A percentile compares a stretch with the other conserved stretches of the same genome.
Conservation (phyloP, 371 early-diverging fungal species). For the Cokeromyces recurvatus region DNA sequence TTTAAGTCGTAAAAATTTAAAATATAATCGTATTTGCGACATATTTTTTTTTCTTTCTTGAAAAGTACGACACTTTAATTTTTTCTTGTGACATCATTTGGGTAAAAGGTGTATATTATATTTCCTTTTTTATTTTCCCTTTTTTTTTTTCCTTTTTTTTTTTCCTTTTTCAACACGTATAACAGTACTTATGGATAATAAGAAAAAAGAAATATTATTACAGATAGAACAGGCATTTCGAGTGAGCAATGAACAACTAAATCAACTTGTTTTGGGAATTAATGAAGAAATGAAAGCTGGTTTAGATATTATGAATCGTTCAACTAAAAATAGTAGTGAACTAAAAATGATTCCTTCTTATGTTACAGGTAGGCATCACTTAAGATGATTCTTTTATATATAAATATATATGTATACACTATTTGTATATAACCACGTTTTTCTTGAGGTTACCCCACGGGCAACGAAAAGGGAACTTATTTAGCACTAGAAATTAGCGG, state of each 20-base stretch:
- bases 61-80: too few species aligned
- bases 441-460: slow-evolving; percentile 73
- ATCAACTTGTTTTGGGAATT: slow-evolving; percentile 24
- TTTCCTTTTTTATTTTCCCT: too few species aligned
- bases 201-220: slow-evolving; percentile 22
- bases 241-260: slow-evolving; percentile 28
- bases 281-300: slow-evolving; percentile 45
- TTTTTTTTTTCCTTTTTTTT: not conserved
- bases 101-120: too few species aligned
- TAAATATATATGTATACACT: too few species aligned
- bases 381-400: too few species aligned
- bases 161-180: not conserved
- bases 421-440: too few species aligned
- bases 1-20: too few species aligned
- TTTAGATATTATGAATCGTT: slow-evolving; percentile 13
- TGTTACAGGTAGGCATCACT: slow-evolving; percentile 37
- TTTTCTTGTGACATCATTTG: too few species aligned
- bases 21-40: too few species aligned
- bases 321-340: slow-evolving; percentile 18
- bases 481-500: slow-evolving; percentile 92
- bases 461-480: slow-evolving; percentile 82
- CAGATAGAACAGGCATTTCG: slow-evolving; percentile 26
- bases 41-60: too few species aligned
- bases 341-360: slow-evolving; percentile 47
- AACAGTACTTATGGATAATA: slow-evolving; percentile 1